A percentile compares a stretch with the other conserved stretches of the same genome.
Conservation (phyloP, 2,329 filamentous ascomycete species). For the Lasiodiplodia sp. region DNA sequence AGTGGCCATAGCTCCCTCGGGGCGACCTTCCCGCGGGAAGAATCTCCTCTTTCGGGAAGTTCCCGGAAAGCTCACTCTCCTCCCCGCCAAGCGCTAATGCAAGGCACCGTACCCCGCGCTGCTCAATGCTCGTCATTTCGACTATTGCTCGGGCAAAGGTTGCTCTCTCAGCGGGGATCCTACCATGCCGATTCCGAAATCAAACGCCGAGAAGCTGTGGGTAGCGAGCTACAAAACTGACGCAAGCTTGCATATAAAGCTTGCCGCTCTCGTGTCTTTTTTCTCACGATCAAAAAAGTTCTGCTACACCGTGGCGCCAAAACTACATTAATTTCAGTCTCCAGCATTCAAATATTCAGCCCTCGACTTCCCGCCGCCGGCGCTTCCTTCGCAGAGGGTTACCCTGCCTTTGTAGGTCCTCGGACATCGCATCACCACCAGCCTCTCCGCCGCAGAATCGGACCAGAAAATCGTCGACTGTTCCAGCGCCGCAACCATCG, state of each 20-base stretch:
- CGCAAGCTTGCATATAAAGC: slow-evolving; percentile 7
- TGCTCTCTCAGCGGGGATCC: slow-evolving; percentile 8
- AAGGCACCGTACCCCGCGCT: slow-evolving; percentile 26
- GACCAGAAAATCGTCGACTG: not conserved
- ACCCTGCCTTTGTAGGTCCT: not conserved
- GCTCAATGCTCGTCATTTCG: slow-evolving; percentile 9
- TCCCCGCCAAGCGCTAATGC: slow-evolving; percentile 10
- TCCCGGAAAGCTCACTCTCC: not conserved
- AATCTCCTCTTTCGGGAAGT: not conserved
- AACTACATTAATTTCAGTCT: not conserved
- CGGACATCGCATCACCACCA: not conserved
- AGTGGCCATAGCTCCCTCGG: slow-evolving; percentile 11
- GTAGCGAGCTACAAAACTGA: slow-evolving; percentile 14
- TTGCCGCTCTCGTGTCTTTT: not conserved
- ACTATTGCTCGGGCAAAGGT: slow-evolving; percentile 4
- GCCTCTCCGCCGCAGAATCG: not conserved
- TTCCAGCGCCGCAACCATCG: not conserved
- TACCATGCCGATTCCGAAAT: not conserved
- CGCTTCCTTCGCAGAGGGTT: slow-evolving; percentile 9
- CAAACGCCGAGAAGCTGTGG: not conserved
- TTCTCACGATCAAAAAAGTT: not conserved
- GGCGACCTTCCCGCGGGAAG: slow-evolving; percentile 6
- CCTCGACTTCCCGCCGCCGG: slow-evolving; percentile 7
- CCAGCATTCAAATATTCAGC: not conserved
- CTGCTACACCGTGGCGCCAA: not conserved